A percentile compares a stretch with the other conserved stretches of the same genome.
Evolutionary conservation across 805 yeast species (phyloP).

Genomic region (Wickerhamia fluorescens): DNA sequence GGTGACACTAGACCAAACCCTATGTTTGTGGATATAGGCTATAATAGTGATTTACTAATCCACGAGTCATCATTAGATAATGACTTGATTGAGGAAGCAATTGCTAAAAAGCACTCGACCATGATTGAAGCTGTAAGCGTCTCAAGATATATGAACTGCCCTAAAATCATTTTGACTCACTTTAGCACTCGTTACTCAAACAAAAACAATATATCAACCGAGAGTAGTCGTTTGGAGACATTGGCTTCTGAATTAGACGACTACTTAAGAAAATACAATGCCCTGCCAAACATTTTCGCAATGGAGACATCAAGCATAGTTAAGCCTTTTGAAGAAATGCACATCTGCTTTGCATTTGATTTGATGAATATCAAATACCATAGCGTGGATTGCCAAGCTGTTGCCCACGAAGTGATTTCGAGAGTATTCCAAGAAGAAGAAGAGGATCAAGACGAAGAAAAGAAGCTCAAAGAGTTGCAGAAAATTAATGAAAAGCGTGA

Average conservation of each 20-base stretch:
- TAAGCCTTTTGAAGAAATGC: conserved; percentile 21
- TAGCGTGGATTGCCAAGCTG: conserved; percentile 20
- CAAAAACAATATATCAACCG: conserved; percentile 22
- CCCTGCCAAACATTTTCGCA: conserved; percentile 20
- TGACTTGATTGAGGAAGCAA: conserved; percentile 69
- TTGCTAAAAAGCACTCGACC: conserved; percentile 78
- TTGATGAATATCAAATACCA: conserved; percentile 26
- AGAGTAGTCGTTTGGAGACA: conserved; percentile 14
- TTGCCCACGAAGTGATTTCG: conserved; percentile 17
- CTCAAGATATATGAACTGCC: conserved; percentile 64
- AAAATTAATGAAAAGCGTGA: conserved; percentile 28
- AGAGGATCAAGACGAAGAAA: conserved; percentile 8
- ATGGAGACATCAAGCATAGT: conserved; percentile 5
- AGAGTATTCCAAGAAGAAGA: conserved; percentile 20
- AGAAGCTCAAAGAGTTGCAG: conserved; percentile 16
- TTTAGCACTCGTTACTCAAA: conserved; percentile 77
- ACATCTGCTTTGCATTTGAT: conserved; percentile 36
- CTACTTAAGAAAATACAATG: conserved; percentile 20
- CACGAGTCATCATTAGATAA: conserved; percentile 94
- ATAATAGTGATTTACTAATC: conserved; percentile 61
- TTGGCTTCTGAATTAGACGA: conserved; percentile 17
- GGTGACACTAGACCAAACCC: conserved; percentile 90
- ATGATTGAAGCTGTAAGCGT: conserved; percentile 77
- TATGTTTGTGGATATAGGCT: conserved; percentile 60
- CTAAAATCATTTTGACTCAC: conserved; percentile 73